These are phyloP conservation scores for Dactylellina parvicollis DNA, from an alignment of 2,329 filamentous ascomycete genomes.

Conservation along the genomic window DNA sequence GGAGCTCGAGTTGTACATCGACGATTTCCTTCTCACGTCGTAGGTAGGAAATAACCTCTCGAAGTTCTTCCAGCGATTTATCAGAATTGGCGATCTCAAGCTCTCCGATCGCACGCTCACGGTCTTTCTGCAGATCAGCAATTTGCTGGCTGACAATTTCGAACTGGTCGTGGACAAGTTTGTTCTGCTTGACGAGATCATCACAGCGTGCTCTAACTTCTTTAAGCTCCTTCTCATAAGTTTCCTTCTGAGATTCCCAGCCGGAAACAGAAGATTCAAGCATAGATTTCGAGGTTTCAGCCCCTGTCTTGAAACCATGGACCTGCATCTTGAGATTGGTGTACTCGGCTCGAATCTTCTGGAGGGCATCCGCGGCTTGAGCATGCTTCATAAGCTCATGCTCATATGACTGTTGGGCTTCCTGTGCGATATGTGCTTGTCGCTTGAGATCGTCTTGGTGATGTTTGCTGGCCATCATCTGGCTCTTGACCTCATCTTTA, in stretches of 20 bases:
- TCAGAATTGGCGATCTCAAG: conserved; percentile 69
- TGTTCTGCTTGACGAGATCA: conserved; percentile 88
- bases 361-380: conserved; percentile 87
- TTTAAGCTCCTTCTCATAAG: conserved; percentile 82
- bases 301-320: conserved; percentile 78
- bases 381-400: conserved; percentile 93
- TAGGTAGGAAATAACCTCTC: conserved; percentile 90
- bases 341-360: conserved; percentile 79
- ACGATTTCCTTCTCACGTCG: conserved; percentile 97
- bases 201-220: conserved; percentile 83
- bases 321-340: conserved; percentile 84
- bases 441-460: conserved; percentile 91
- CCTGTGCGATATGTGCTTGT: conserved; percentile 90
- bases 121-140: conserved; percentile 78
- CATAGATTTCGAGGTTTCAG: conserved; percentile 82
- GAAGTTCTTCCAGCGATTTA: conserved; percentile 76
- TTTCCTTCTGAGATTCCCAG: conserved; percentile 83
- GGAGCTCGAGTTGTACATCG: conserved; percentile 93
- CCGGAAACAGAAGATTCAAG: conserved; percentile 83
- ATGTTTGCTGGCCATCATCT: conserved; percentile 80
- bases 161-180: conserved; percentile 86
- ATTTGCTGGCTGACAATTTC: conserved; percentile 85
- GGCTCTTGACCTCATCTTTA: conserved; percentile 83
- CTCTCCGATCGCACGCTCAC: conserved; percentile 66
- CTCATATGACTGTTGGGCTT: conserved; percentile 95